Conservation (phyloP, 805 yeast genomes). For the Nakazawaea peltata region DNA sequence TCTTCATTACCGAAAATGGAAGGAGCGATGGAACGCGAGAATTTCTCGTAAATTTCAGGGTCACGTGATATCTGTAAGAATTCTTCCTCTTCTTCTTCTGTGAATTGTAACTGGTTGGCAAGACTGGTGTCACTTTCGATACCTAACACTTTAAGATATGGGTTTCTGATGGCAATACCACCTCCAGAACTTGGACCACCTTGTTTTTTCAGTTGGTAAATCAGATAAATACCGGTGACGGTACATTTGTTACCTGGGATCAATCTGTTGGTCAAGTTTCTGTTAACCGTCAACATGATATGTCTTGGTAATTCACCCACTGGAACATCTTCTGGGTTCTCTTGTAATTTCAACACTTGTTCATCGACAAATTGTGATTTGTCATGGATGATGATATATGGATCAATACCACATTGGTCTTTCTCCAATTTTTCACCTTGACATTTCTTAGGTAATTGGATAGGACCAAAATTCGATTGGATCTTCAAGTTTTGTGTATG, state of each 20-base stretch:
- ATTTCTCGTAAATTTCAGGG: slow-evolving; percentile 80
- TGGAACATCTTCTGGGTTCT: slow-evolving; percentile 97
- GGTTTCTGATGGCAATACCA: slow-evolving; percentile 84
- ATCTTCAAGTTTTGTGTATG: slow-evolving; percentile 63
- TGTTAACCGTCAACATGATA: slow-evolving; percentile 76
- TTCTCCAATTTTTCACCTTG: slow-evolving; percentile 43
- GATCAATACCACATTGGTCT: slow-evolving; percentile 79
- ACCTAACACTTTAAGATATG: slow-evolving; percentile 83
- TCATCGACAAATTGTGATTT: slow-evolving; percentile 92
- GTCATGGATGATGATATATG: slow-evolving; percentile 89
- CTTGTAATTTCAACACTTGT: slow-evolving; percentile 89
- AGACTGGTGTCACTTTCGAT: slow-evolving; percentile 71
- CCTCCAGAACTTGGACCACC: slow-evolving; percentile 28
- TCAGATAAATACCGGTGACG: slow-evolving; percentile 86
- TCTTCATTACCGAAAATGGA: slow-evolving; percentile 92
- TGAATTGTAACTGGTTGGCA: slow-evolving; percentile 51
- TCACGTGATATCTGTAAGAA: slow-evolving; percentile 72
- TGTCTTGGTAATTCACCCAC: slow-evolving; percentile 99
- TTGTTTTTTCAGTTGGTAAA: slow-evolving; percentile 66
- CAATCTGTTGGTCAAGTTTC: slow-evolving; percentile 82
- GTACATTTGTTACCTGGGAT: slow-evolving; percentile 96
- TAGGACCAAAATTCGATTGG: slow-evolving; percentile 61
- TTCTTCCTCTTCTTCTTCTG: slow-evolving; percentile 93
- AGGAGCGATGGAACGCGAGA: slow-evolving; percentile 88
- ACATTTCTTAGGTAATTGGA: slow-evolving; percentile 62